Conservation (phyloP, 345 rosid species). For the Cochlearia excelsa region DNA sequence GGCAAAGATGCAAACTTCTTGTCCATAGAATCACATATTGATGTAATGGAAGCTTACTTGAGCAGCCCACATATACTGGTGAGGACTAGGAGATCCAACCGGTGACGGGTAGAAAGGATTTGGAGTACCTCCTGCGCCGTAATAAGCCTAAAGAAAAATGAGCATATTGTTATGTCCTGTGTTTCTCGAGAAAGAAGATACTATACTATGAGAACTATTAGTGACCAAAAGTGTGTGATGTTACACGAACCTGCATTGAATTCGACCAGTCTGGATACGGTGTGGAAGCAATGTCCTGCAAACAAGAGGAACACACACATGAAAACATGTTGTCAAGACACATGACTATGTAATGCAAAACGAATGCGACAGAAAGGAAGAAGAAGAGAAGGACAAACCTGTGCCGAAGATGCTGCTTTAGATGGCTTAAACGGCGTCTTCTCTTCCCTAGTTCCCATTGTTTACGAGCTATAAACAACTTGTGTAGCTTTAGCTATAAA, state of each 20-base stretch:
- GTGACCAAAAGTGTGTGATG: too few species aligned
- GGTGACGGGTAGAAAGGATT: conserved; percentile 81
- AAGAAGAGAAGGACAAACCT: conserved; percentile 39
- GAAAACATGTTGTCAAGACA: not conserved
- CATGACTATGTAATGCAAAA: not conserved
- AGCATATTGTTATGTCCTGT: conserved; percentile 10
- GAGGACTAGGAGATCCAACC: conserved; percentile 84
- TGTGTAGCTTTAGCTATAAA: not conserved
- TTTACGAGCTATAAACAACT: too few species aligned
- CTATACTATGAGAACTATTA: not conserved
- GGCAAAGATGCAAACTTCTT: not conserved
- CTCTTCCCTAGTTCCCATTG: conserved; percentile 76
- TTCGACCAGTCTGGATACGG: conserved; percentile 87
- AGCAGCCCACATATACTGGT: conserved; percentile 84
- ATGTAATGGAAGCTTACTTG: conserved; percentile 54
- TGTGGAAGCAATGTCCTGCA: conserved; percentile 65
- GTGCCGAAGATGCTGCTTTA: conserved; percentile 66
- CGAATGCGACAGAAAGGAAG: not conserved
- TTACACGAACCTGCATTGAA: conserved; percentile 72
- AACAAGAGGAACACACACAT: conserved; percentile 11
- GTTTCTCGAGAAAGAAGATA: conserved; percentile 17
- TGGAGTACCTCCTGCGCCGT: conserved; percentile 83
- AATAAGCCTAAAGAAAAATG: conserved; percentile 65
- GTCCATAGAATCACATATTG: too few species aligned
- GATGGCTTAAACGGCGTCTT: conserved; percentile 64